Conservation (phyloP, 345 rosid genomes). For the Isatis tinctoria region DNA sequence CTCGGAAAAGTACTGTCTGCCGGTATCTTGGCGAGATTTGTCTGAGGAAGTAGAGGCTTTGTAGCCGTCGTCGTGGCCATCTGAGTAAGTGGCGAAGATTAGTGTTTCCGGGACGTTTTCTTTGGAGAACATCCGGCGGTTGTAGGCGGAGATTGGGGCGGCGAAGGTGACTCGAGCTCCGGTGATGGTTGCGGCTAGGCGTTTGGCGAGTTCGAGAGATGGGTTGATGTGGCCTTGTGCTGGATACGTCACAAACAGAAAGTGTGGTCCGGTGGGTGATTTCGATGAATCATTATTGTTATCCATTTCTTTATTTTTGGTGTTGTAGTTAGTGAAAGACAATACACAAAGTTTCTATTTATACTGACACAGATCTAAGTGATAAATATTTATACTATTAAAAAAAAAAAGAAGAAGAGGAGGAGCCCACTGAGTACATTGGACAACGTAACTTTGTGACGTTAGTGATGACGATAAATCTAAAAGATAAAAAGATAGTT, state of each 20-base stretch:
- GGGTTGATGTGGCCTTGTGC: constrained; percentile 74
- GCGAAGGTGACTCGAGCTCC: constrained; percentile 50
- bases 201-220: constrained; percentile 52
- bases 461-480: constrained; percentile 31
- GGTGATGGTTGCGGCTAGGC: constrained; percentile 30
- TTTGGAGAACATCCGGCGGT: constrained; percentile 36
- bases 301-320: neutral
- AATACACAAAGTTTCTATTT: neutral
- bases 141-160: constrained; percentile 34
- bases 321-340: neutral
- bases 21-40: constrained; percentile 2
- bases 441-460: constrained; percentile 18
- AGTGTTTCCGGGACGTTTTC: constrained; percentile 13
- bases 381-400: neutral
- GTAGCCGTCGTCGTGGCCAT: constrained; percentile 52
- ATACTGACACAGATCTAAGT: constrained; percentile 11
- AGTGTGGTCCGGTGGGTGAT: constrained; percentile 14
- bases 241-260: constrained; percentile 48
- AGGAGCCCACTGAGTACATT: neutral
- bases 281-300: neutral
- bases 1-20: constrained; percentile 26
- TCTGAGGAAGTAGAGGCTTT: constrained; percentile 1
- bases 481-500: neutral
- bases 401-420: neutral
- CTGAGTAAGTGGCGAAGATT: constrained; percentile 47